Base-by-base conservation (phyloP, 2,329 filamentous ascomycete genomes). In the Paraphoma sp. region DNA sequence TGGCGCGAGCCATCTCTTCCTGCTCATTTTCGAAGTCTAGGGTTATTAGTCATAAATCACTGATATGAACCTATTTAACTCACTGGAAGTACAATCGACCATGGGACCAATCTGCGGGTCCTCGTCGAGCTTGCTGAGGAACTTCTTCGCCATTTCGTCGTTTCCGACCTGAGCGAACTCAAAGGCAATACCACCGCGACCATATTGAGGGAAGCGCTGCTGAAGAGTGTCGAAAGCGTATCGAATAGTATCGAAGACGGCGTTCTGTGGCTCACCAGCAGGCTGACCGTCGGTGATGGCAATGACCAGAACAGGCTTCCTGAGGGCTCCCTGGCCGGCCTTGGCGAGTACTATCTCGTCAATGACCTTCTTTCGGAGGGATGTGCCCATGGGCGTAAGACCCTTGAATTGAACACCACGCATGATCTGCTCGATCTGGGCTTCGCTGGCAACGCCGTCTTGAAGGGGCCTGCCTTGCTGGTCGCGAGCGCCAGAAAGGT, bases 141-240 rank as follows among this genome's bases (percentile, higher is more conserved):
- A 90, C 58, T 87, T 83, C 52, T 84, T 84, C 2, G 87, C 87
- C 62, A 83, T 83, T 69, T 84, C 79, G 65, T 90, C 87, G 64
- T 88, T 89, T 59, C 87, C 87, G 47, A 90, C 87, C 65, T 90
- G 87, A 0, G 87, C 87, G 68, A 89, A 89, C 68, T 89, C 86
- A 78, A 89, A 89, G 0, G 85, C 82, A 56, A 89, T 74, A n/a
- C 85, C 85, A 47, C 84, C 83, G 29, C 79, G 79, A 31, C 86
- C 86, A 65, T 84, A 86, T 48, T 79, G 81, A 11, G 70, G 71
- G 53, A 61, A 68, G 43, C 68, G 64, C 49, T 80, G 76, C 48
- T 81, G 76, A 41, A 86, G 76, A 56, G 86, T 81, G 17, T 81
- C 77, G 48, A 81, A 78, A 1, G 86, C 82, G 63, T 82, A 80